Evolutionary conservation across 805 yeast species (phyloP).

Genomic region (Yarrowia keelungensis): DNA sequence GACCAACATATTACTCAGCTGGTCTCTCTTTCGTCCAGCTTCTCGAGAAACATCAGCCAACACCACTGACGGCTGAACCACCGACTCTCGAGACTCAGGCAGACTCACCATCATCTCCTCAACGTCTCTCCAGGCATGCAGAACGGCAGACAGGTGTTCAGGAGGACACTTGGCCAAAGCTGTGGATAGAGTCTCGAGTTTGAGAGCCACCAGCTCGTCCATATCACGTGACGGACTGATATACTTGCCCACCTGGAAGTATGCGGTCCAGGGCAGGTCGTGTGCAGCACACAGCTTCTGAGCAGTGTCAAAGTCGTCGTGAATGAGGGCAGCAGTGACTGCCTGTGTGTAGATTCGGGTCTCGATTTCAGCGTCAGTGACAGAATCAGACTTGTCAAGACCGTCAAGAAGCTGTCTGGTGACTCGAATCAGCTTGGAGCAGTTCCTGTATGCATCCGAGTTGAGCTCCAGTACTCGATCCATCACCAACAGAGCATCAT

Average conservation of each 20-base stretch:
- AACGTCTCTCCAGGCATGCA: constrained; percentile 24
- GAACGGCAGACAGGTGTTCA: constrained; percentile 46
- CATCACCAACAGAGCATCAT: constrained; percentile 46
- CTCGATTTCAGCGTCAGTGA: constrained; percentile 33
- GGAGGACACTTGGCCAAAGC: constrained; percentile 61
- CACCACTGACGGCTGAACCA: constrained; percentile 43
- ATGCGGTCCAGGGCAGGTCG: constrained; percentile 66
- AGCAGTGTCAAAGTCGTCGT: constrained; percentile 68
- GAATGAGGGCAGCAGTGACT: constrained; percentile 70
- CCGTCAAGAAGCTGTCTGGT: constrained; percentile 40
- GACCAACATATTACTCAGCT: constrained; percentile 58
- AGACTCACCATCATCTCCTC: constrained; percentile 22
- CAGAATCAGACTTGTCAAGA: constrained; percentile 28
- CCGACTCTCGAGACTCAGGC: constrained; percentile 41
- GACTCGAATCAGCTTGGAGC: constrained; percentile 44
- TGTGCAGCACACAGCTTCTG: constrained; percentile 46
- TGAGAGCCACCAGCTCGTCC: constrained; percentile 56
- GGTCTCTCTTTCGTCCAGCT: constrained; percentile 50
- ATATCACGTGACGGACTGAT: constrained; percentile 54
- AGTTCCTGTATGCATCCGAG: constrained; percentile 46
- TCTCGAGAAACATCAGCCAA: constrained; percentile 42
- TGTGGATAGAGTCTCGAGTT: constrained; percentile 61
- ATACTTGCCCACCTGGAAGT: constrained; percentile 75
- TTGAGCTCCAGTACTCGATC: constrained; percentile 48
- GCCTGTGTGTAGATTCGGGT: constrained; percentile 52